Conservation (phyloP, 768 basidiomycete species). For the Candolleomyces aberdarensis region DNA sequence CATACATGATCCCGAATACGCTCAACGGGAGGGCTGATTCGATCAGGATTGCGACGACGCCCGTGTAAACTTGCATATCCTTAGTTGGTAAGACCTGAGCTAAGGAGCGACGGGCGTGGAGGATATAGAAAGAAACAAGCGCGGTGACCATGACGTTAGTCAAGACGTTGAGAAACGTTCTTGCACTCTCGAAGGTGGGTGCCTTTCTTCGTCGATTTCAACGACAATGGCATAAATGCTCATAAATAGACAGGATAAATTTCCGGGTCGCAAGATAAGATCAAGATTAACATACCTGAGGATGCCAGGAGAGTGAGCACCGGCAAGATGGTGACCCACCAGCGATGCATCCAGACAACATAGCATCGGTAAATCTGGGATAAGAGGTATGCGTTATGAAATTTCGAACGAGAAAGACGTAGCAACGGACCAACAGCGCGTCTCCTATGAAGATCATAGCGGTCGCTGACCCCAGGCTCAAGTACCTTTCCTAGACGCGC, state of each 20-base stretch:
- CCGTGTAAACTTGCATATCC: not conserved
- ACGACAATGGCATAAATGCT: not conserved
- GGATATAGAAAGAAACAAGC: not conserved
- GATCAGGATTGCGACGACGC: slow-evolving; percentile 1
- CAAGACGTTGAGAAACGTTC: not conserved
- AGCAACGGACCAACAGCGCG: not conserved
- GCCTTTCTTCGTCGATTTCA: too few relatives aligned
- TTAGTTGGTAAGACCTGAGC: not conserved
- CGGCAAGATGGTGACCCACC: not conserved
- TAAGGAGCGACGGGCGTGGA: not conserved
- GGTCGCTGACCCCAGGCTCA: not conserved
- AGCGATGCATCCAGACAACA: not conserved
- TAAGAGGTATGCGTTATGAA: too few relatives aligned
- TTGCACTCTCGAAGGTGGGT: too few relatives aligned
- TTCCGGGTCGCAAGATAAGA: not conserved
- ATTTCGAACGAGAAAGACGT: too few relatives aligned
- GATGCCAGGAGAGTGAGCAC: not conserved
- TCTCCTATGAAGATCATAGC: not conserved
- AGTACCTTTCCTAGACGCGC: not conserved
- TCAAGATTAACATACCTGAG: not conserved
- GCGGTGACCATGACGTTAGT: slow-evolving; percentile 1
- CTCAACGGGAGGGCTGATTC: not conserved
- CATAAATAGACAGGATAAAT: not conserved
- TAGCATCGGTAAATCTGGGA: not conserved
- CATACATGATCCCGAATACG: not conserved